Evolutionary conservation across 2,329 filamentous ascomycete species (phyloP).

Genomic region (Tolypocladium amazonense): DNA sequence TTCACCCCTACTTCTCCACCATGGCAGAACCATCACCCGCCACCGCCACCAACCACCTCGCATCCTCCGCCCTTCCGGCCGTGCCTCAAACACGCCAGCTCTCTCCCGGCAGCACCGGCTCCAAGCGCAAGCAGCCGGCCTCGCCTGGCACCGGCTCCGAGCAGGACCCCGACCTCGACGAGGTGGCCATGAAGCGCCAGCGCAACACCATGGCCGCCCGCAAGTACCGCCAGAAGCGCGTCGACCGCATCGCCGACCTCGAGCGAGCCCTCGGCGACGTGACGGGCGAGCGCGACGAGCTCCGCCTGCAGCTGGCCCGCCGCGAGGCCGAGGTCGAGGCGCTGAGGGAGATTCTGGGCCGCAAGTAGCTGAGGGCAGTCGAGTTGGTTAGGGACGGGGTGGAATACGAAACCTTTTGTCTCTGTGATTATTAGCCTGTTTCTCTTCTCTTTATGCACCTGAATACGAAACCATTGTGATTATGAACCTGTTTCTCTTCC

Average conservation of each 20-base stretch:
- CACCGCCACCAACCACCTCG: neutral
- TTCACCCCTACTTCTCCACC: neutral
- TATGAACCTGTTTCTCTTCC: too few relatives aligned
- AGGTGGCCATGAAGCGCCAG: slow-evolving; percentile 43
- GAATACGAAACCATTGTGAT: too few relatives aligned
- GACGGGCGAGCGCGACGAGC: slow-evolving; percentile 50
- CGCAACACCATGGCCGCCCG: slow-evolving; percentile 63
- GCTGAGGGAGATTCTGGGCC: slow-evolving; percentile 38
- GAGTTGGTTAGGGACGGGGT: neutral
- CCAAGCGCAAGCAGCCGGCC: slow-evolving; percentile 7
- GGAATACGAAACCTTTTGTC: neutral
- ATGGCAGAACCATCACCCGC: neutral
- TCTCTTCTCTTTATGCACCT: too few relatives aligned
- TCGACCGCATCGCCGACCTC: slow-evolving; percentile 54
- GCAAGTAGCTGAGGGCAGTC: slow-evolving; percentile 11
- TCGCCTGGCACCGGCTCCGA: slow-evolving; percentile 1
- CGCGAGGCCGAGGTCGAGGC: slow-evolving; percentile 56
- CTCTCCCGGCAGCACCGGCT: slow-evolving; percentile 4
- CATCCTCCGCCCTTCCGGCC: neutral
- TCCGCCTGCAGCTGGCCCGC: slow-evolving; percentile 51
- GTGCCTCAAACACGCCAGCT: neutral
- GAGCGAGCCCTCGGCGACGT: slow-evolving; percentile 49
- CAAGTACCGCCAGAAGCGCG: slow-evolving; percentile 59
- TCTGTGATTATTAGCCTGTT: neutral
- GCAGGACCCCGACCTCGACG: slow-evolving; percentile 9